Evolutionary conservation across 2,329 filamentous ascomycete genomes (phyloP), one percentile per base, ranked within the genome.

Genomic region (Ambrosiella xylebori): DNA sequence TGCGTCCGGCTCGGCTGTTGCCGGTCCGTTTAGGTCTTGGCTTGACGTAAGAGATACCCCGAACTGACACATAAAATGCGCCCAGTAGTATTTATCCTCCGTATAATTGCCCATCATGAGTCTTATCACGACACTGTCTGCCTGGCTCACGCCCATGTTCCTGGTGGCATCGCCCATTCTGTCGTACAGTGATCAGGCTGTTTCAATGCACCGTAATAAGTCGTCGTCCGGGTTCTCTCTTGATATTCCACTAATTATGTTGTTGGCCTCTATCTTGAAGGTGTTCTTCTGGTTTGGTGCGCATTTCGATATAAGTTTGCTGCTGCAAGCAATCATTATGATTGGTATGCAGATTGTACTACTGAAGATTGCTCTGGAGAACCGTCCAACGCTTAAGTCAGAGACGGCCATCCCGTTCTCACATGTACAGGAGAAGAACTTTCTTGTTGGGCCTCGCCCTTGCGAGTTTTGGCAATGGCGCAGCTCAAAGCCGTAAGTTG

Each of bases 391-490:
- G 7, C 75, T 56, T 82, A 79, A 68, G 80, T 80, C 44, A 59
- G 80, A 82, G 55, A 73, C 76, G 6, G 73, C 76, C 2, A 62
- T 74, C 19, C 86, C 86, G 11, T 89, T 90, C 67, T 73, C 78
- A 1, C 57, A 61, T 27, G 55, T 27, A 65, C 6, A 66, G 66
- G 60, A 64, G 65, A 57, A 57, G 45, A 37, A 55, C 8, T 65
- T 65, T n/a, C 51, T 53, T 55, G 69, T 68, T 59, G 70, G 69
- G 50, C 74, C 73, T 61, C 74, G 86, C 27, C 86, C 86, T 0
- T 90, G 82, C 66, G 78, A 82, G 65, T 91, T 91, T 68, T 91
- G 87, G 87, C 85, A 87, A 69, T 91, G 87, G 87, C 77, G 81
- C 59, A 80, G 79, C 17, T 76, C 81, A 5, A 82, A 81, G 64